phyloP scores from a whole-genome alignment of 192 early-diverging fungal species.

The Coemansia sp. region DNA sequence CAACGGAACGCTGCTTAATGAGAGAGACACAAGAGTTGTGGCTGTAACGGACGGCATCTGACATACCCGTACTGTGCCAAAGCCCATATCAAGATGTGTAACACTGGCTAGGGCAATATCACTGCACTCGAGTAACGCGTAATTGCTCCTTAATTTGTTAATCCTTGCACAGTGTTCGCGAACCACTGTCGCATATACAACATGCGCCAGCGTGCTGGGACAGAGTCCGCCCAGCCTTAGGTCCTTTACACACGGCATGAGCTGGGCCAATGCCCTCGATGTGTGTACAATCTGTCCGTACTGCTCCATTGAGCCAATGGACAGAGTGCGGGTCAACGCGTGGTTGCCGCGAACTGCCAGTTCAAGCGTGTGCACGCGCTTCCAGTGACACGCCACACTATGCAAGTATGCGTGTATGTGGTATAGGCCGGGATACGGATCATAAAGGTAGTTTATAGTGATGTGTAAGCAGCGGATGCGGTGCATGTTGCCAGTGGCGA shows the following conservation, averaged over 20 bases:
- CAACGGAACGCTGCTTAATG: conserved; percentile 1
- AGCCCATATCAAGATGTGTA: background rate
- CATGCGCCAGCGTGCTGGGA: background rate
- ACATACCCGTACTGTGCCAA: background rate
- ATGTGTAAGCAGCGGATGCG: background rate
- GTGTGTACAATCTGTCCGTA: background rate
- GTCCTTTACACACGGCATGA: background rate
- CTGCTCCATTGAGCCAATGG: background rate
- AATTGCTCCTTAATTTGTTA: background rate
- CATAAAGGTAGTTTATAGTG: background rate
- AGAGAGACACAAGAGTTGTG: background rate
- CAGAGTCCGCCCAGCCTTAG: background rate
- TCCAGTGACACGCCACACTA: background rate
- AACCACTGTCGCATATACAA: background rate
- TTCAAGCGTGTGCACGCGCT: background rate
- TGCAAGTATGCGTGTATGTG: background rate
- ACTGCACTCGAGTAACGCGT: background rate
- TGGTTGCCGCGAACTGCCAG: background rate
- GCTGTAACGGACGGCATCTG: background rate
- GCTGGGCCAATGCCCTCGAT: background rate
- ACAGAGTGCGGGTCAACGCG: background rate
- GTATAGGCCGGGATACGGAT: background rate
- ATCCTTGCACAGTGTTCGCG: background rate
- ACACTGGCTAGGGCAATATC: background rate
- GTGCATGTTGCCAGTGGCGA: background rate